Conservation (phyloP, 2,329 filamentous ascomycete genomes). For the Sphaerostilbella broomeana region DNA sequence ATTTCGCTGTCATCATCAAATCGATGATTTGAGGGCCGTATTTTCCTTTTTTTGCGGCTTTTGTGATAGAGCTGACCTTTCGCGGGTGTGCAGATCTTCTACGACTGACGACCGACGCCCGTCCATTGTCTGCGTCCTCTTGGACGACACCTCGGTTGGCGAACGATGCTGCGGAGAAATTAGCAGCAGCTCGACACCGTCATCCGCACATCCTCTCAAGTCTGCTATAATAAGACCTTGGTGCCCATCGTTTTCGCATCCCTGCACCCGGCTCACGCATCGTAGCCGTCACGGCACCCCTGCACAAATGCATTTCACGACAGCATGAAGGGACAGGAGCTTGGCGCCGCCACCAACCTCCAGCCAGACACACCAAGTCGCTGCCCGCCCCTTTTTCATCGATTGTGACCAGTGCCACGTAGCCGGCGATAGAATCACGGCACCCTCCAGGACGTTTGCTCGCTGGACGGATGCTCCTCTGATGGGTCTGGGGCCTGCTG, state of each 20-base stretch:
- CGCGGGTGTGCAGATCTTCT: too few species aligned
- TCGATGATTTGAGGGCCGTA: too few species aligned
- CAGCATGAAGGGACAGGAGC: slow-evolving; percentile 9
- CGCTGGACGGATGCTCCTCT: slow-evolving; percentile 3
- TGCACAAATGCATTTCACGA: slow-evolving; percentile 13
- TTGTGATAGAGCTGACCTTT: too few species aligned
- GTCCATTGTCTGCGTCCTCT: too few species aligned
- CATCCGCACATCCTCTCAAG: slow-evolving; percentile 5
- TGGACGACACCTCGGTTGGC: too few species aligned
- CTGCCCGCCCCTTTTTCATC: slow-evolving; percentile 13
- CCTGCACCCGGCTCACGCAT: slow-evolving; percentile 14
- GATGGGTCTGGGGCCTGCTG: neutral
- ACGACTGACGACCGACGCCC: too few species aligned
- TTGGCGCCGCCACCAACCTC: slow-evolving; percentile 13
- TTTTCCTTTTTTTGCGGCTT: too few species aligned
- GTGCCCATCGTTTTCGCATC: slow-evolving; percentile 7
- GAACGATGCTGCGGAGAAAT: too few species aligned
- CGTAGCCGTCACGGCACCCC: slow-evolving; percentile 13
- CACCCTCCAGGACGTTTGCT: slow-evolving; percentile 2
- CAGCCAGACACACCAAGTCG: slow-evolving; percentile 8
- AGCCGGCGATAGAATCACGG: slow-evolving; percentile 11
- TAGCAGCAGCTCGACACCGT: slow-evolving; percentile 8
- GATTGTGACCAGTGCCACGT: slow-evolving; percentile 15
- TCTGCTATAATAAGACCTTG: slow-evolving; percentile 12
- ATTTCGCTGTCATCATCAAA: too few species aligned